A percentile compares a stretch with the other conserved stretches of the same genome.
phyloP scores from a whole-genome alignment of 768 basidiomycete genomes.

The Strobilomyces echinocephalus region DNA sequence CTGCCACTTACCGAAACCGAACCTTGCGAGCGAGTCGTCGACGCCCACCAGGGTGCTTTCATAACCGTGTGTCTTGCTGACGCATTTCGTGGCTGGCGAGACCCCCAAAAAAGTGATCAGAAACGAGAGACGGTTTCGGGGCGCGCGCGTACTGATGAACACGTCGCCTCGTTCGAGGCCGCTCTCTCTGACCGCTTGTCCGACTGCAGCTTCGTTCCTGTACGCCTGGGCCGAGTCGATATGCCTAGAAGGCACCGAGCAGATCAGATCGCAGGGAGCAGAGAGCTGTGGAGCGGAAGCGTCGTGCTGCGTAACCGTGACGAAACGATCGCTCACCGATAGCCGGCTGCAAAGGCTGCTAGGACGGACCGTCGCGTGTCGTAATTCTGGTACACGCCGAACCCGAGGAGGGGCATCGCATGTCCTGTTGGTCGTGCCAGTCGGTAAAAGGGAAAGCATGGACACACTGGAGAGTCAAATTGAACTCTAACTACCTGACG shows the following conservation, averaged over 20 bases:
- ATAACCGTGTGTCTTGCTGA: conserved; percentile 56
- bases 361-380: conserved; percentile 49
- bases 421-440: conserved; percentile 35
- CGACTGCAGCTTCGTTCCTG: conserved; percentile 59
- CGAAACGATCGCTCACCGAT: conserved; percentile 38
- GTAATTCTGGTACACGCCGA: conserved; percentile 69
- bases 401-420: conserved; percentile 60
- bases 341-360: conserved; percentile 64
- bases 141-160: conserved; percentile 58
- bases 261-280: background rate
- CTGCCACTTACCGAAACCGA: conserved; percentile 47
- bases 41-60: conserved; percentile 54
- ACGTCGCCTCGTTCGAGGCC: conserved; percentile 53
- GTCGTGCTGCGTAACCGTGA: background rate
- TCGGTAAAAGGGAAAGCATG: background rate
- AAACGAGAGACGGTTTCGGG: background rate
- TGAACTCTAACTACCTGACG: conserved; percentile 31
- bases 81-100: conserved; percentile 56
- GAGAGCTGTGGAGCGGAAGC: background rate
- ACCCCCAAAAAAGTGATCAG: conserved; percentile 1
- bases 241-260: conserved; percentile 40
- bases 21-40: conserved; percentile 53
- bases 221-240: conserved; percentile 73
- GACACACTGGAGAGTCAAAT: background rate
- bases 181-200: conserved; percentile 53